These are phyloP conservation scores for Verticillium isaacii DNA, from an alignment of 2,329 filamentous ascomycete genomes.

Conservation along the genomic window DNA sequence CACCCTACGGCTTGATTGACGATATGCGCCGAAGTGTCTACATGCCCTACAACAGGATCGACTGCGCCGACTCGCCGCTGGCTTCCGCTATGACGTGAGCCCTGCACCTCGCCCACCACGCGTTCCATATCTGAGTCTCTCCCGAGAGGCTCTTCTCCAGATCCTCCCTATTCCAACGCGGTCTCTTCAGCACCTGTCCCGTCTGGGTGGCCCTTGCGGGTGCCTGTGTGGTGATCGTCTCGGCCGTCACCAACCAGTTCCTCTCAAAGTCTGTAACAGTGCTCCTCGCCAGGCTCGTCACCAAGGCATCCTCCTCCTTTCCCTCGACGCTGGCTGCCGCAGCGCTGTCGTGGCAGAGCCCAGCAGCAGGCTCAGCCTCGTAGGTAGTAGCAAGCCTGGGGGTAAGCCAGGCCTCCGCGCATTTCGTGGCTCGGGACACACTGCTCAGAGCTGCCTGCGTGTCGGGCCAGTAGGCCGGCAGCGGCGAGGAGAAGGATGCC, in stretches of 20 bases:
- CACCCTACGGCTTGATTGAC: not conserved
- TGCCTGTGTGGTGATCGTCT: conserved; percentile 31
- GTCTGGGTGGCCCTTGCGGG: conserved; percentile 30
- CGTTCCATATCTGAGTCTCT: not conserved
- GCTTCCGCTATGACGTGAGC: not conserved
- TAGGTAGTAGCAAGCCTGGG: not conserved
- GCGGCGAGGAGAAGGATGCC: conserved; percentile 6
- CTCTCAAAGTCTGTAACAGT: conserved; percentile 39
- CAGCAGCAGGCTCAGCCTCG: not conserved
- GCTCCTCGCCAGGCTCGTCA: conserved; percentile 33
- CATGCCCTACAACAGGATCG: not conserved
- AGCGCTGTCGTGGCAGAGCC: conserved; percentile 16
- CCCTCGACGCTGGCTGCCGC: conserved; percentile 1
- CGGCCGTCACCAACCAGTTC: conserved; percentile 34
- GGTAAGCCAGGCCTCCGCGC: conserved; percentile 2
- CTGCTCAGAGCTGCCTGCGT: conserved; percentile 1
- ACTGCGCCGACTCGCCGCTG: not conserved
- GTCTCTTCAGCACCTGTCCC: conserved; percentile 25
- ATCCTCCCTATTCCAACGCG: conserved; percentile 23
- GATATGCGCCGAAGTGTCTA: not conserved
- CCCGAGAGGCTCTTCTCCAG: conserved; percentile 25
- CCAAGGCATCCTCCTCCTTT: conserved; percentile 19
- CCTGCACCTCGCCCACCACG: conserved; percentile 3
- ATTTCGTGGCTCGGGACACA: conserved; percentile 5
- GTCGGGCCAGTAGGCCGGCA: conserved; percentile 3